A percentile compares a stretch with the other conserved stretches of the same genome.
Conservation (phyloP, 1,284 basidiomycete genomes). For the Ceratobasidium sp. region DNA sequence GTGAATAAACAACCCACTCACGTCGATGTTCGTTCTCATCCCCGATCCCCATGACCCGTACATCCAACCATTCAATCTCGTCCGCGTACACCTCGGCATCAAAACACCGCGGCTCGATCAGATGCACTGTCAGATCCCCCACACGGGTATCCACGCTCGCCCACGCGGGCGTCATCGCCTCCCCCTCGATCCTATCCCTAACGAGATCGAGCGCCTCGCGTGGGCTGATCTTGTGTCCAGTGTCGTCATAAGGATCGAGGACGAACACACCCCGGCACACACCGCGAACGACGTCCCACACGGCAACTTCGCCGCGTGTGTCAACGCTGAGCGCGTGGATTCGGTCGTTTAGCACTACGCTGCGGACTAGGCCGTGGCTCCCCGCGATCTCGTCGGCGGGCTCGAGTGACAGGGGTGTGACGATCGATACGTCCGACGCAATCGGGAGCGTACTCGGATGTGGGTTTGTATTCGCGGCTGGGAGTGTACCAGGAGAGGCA, state of each 20-base stretch:
- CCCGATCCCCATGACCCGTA: conserved; percentile 63
- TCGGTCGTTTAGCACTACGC: conserved; percentile 85
- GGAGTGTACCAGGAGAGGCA: conserved; percentile 1
- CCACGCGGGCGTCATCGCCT: conserved; percentile 87
- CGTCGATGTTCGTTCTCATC: conserved; percentile 68
- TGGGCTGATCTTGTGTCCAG: conserved; percentile 57
- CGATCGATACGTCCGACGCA: conserved; percentile 33
- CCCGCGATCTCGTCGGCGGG: conserved; percentile 81
- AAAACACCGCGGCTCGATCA: conserved; percentile 82
- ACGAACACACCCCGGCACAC: conserved; percentile 81
- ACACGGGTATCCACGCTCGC: conserved; percentile 87
- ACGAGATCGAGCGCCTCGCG: conserved; percentile 88
- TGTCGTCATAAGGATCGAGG: conserved; percentile 52
- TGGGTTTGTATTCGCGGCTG: background rate
- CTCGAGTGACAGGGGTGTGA: conserved; percentile 52
- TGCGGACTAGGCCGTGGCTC: conserved; percentile 78
- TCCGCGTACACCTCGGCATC: conserved; percentile 96
- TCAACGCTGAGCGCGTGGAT: conserved; percentile 92
- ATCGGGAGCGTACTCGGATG: conserved; percentile 27
- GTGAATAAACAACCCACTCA: conserved; percentile 58
- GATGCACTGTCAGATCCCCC: conserved; percentile 85
- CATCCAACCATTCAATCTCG: conserved; percentile 73
- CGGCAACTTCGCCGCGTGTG: conserved; percentile 81
- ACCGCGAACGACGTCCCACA: conserved; percentile 90
- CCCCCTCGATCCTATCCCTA: conserved; percentile 87